These are phyloP conservation scores for Exophiala alcalophila DNA, from an alignment of 2,329 filamentous ascomycete species.

Conservation along the genomic window DNA sequence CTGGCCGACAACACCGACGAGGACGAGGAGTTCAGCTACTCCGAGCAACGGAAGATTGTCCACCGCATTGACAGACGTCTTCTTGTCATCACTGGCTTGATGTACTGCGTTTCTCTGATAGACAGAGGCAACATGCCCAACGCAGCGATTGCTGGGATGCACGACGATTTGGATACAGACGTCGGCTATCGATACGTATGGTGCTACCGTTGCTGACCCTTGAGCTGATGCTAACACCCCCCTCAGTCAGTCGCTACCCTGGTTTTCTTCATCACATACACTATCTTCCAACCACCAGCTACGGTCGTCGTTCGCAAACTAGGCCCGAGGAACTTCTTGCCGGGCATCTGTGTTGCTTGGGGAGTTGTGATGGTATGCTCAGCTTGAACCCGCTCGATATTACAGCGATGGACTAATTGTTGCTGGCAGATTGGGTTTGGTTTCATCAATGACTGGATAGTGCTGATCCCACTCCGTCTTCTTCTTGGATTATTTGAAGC, in stretches of 20 bases:
- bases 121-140: constrained; percentile 74
- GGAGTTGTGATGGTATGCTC: constrained; percentile 41
- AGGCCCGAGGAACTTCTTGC: constrained; percentile 43
- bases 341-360: constrained; percentile 37
- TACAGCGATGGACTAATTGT: neutral
- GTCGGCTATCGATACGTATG: no score
- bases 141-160: constrained; percentile 64
- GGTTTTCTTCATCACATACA: constrained; percentile 71
- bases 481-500: constrained; percentile 63
- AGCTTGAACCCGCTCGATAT: neutral
- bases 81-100: constrained; percentile 58
- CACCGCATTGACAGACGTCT: constrained; percentile 65
- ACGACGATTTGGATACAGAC: constrained; percentile 30
- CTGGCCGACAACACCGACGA: no score
- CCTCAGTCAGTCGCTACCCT: constrained; percentile 37
- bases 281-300: constrained; percentile 67
- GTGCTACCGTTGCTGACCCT: no score
- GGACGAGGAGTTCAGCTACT: no score
- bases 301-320: constrained; percentile 65
- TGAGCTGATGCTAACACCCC: no score
- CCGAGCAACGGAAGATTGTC: constrained; percentile 68
- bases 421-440: constrained; percentile 30
- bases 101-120: constrained; percentile 76
- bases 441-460: constrained; percentile 31
- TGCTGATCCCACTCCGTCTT: constrained; percentile 29